These are phyloP conservation scores for Meripilus lineatus DNA, from an alignment of 1,284 basidiomycete species.

Conservation along the genomic window DNA sequence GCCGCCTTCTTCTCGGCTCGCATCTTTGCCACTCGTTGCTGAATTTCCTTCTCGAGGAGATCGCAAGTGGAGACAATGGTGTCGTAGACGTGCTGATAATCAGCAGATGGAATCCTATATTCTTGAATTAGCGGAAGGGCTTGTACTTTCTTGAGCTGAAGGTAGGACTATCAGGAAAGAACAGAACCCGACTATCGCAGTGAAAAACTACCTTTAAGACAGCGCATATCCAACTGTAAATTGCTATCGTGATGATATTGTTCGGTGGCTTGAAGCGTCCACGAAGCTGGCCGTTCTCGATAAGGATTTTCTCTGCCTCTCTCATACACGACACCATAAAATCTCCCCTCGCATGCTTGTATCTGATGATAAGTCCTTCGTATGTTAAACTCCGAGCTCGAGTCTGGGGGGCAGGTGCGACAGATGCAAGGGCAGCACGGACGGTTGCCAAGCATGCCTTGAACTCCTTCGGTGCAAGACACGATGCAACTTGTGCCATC, in stretches of 20 bases:
- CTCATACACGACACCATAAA: slow-evolving; percentile 19
- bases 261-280: slow-evolving; percentile 13
- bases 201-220: slow-evolving; percentile 13
- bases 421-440: slow-evolving; percentile 18
- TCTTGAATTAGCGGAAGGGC: slow-evolving; percentile 9
- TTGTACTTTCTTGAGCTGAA: slow-evolving; percentile 12
- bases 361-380: slow-evolving; percentile 11
- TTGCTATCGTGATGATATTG: slow-evolving; percentile 18
- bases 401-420: background rate
- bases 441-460: slow-evolving; percentile 22
- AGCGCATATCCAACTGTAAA: slow-evolving; percentile 21
- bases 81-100: slow-evolving; percentile 19
- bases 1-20: background rate
- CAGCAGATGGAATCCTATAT: slow-evolving; percentile 13
- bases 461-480: slow-evolving; percentile 29
- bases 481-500: slow-evolving; percentile 30
- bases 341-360: slow-evolving; percentile 12
- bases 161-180: background rate
- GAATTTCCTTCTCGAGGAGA: slow-evolving; percentile 11
- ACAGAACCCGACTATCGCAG: slow-evolving; percentile 9
- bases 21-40: slow-evolving; percentile 10
- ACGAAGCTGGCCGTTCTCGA: slow-evolving; percentile 16
- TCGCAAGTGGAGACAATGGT: slow-evolving; percentile 16
- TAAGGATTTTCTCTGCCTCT: slow-evolving; percentile 18
- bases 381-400: slow-evolving; percentile 12